Percentiles rank a stretch among this genome's conserved stretches.
Evolutionary conservation across 2,329 filamentous ascomycete species (phyloP).

Genomic region (Diplodia seriata): DNA sequence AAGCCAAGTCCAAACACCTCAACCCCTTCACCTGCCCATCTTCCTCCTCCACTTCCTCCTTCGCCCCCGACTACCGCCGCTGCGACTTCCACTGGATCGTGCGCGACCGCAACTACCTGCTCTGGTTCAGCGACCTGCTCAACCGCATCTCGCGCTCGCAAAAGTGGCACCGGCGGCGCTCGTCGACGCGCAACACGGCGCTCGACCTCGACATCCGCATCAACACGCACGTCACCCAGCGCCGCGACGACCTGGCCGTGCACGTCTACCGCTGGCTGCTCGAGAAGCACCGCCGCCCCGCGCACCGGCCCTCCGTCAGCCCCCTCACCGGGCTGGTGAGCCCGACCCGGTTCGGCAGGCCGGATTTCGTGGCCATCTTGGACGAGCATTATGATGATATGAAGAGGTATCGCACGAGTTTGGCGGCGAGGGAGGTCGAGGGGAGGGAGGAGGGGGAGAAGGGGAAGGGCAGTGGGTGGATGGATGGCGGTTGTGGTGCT

Average conservation of each 20-base stretch:
- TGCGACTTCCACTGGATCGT: slow-evolving; percentile 69
- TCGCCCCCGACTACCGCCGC: slow-evolving; percentile 53
- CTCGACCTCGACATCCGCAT: slow-evolving; percentile 59
- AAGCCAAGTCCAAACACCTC: too few relatives aligned
- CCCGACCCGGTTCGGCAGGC: slow-evolving; percentile 61
- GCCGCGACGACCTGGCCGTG: slow-evolving; percentile 59
- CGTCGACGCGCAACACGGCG: too few relatives aligned
- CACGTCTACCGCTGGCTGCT: slow-evolving; percentile 65
- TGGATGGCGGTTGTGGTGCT: neutral
- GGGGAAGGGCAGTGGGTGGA: neutral
- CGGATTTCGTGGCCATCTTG: slow-evolving; percentile 61
- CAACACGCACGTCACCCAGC: slow-evolving; percentile 64
- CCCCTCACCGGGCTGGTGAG: slow-evolving; percentile 63
- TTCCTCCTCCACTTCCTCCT: slow-evolving; percentile 36
- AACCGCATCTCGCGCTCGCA: slow-evolving; percentile 54
- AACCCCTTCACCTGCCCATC: too few relatives aligned
- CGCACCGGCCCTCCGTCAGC: slow-evolving; percentile 54
- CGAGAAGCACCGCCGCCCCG: slow-evolving; percentile 61
- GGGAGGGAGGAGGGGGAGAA: slow-evolving; percentile 31
- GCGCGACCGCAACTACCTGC: slow-evolving; percentile 62
- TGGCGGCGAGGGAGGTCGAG: slow-evolving; percentile 34
- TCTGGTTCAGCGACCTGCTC: slow-evolving; percentile 65
- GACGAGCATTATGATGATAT: slow-evolving; percentile 63
- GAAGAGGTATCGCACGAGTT: slow-evolving; percentile 38
- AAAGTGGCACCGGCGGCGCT: slow-evolving; percentile 35